Percentiles rank a stretch among this genome's conserved stretches.
phyloP scores from a whole-genome alignment of 2,329 filamentous ascomycete species.

The Tympanopsis confertula region DNA sequence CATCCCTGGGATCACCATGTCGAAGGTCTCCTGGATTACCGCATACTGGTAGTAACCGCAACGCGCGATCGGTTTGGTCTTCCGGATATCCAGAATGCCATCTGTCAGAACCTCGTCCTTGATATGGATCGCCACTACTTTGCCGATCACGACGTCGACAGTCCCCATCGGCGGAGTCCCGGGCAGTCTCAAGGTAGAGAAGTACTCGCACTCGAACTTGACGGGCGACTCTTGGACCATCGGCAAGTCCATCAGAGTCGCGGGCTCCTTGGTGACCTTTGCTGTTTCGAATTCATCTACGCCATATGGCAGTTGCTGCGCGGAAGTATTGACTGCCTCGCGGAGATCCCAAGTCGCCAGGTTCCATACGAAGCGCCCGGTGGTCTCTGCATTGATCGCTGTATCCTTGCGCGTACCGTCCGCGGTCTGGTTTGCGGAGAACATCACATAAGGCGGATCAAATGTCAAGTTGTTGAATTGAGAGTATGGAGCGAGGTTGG shows the following conservation, averaged over 20 bases:
- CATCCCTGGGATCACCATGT: slow-evolving; percentile 38
- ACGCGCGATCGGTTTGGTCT: slow-evolving; percentile 45
- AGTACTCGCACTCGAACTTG: slow-evolving; percentile 45
- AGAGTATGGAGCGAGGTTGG: slow-evolving; percentile 47
- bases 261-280: slow-evolving; percentile 33
- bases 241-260: slow-evolving; percentile 24
- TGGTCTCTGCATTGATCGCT: slow-evolving; percentile 40
- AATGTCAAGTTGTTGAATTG: slow-evolving; percentile 55
- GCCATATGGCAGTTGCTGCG: slow-evolving; percentile 32
- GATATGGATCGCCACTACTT: slow-evolving; percentile 45
- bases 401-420: slow-evolving; percentile 37
- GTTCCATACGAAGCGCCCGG: slow-evolving; percentile 46
- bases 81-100: slow-evolving; percentile 40
- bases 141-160: slow-evolving; percentile 44
- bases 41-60: slow-evolving; percentile 50
- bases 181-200: slow-evolving; percentile 39
- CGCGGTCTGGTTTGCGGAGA: slow-evolving; percentile 42
- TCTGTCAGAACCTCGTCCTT: slow-evolving; percentile 39
- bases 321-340: slow-evolving; percentile 40
- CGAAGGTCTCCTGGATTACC: slow-evolving; percentile 41
- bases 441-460: slow-evolving; percentile 52
- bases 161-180: slow-evolving; percentile 44
- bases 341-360: slow-evolving; percentile 43
- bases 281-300: slow-evolving; percentile 42
- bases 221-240: slow-evolving; percentile 44